Evolutionary conservation across 1,284 basidiomycete genomes (phyloP), one percentile per base, ranked within the genome.

Genomic region (Cutaneotrichosporon arboriforme): DNA sequence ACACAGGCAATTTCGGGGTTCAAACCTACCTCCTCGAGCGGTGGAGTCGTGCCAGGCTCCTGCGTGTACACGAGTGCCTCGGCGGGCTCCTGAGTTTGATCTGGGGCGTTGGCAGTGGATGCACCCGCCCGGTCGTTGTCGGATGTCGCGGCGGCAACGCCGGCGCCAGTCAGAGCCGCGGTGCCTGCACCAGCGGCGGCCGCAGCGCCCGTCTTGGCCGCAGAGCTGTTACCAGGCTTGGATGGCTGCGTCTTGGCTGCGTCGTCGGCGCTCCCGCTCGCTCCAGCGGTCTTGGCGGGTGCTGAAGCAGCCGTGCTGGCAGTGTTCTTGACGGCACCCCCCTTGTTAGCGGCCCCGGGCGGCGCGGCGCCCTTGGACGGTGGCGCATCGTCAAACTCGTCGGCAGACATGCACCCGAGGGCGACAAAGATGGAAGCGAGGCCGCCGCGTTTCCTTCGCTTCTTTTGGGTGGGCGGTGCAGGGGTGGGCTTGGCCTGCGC

Each of bases 381-480:
- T 10, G 50, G 50, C 33, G 61, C 62, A 46, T 72, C 70, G 51
- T 73, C 71, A 56, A 70, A 69, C 39, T 70, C 71, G 43, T 63
- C 59, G 12, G 67, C 64, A 2, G 67, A 69, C 26, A 73, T 54
- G 56, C 71, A 73, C 47, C 69, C 71, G 1, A 73, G 55, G 17
- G 67, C 61, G 23, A 67, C 55, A 36, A 73, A 62, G 14, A 73
- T 55, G 9, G 60, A 64, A 1, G 69, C 63, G 8, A 73, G 56
- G 18, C 69, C 71, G 26, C 62, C 64, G 44, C 67, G 62, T 60
- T 67, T 71, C 61, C 64, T 55, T 47, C 67, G 65, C 63, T 69
- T 71, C 64, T 69, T 72, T 34, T 34, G 34, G 13, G 40, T 40
- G 10, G 48, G 48, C 26, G 26, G 26, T 31, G 26, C 10, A 31